Base-by-base conservation (phyloP, 164 flowering plant genomes). In the Chimonanthus salicifolius region DNA sequence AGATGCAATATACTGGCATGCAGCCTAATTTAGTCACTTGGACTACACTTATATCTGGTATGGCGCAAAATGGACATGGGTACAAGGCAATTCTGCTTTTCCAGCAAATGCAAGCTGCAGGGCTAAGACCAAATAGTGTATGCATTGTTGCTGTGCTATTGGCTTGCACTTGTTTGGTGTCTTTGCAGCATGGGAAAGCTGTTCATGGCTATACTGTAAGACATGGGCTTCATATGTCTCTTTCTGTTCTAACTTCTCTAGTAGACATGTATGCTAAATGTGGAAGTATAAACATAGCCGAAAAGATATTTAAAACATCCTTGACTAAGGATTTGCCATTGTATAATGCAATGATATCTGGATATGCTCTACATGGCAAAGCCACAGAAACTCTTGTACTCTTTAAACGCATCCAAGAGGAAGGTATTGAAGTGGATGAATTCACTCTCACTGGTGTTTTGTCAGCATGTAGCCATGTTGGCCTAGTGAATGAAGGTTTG, bases 181-280 rank as follows among this genome's bases (percentile, higher is more conserved):
- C 81, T 43, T 74, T 87, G 58, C 70, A 9, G 21, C 58, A 66
- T 70, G 95, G 94, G 76, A 86, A 78, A 71, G 80, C 85, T 8
- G 78, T 90, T 66, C 94, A 92, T 75, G 87, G 87, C 4, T 80
- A 86, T 71, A 44, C 81, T 7, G 69, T 47, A 62, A 84, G 90
- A 70, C 82, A 77, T 71, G 65, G 71, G 58, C 63, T 76, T 46
- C 71, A 1, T 48, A 71, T 67, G 7, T 83, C 82, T 62, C 51
- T 71, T 76, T 79, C 77, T 7, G 58, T 88, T n/a, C 67, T 78
- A 65, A 87, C 89, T 71, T 81, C 92, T 71, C 76, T 90, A 20
- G 79, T 86, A 63, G 81, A 87, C 75, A 87, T 90, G 93, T 88
- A 88, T 82, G 89, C 89, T 47, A 88, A 89, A 84, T 90, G 90